Percentiles rank a stretch among this genome's conserved stretches.
Conservation (phyloP, 148 eudicot species). For the Amaranthus cruentus region DNA sequence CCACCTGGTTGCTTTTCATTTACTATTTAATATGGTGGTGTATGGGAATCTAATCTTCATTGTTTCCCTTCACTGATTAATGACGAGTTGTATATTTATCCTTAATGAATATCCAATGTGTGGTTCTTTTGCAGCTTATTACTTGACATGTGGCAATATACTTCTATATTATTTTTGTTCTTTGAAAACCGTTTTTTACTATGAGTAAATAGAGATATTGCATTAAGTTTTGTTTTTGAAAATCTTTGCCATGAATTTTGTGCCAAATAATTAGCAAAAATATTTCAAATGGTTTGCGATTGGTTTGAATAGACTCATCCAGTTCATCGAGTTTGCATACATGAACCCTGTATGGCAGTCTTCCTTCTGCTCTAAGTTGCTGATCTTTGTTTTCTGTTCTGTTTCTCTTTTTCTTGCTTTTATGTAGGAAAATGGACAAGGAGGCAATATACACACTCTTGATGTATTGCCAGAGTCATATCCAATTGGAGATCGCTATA, state of each 20-base stretch:
- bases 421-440: slow-evolving; percentile 58
- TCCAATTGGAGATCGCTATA: slow-evolving; percentile 31
- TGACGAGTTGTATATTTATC: too few species aligned
- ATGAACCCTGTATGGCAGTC: neutral
- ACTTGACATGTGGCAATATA: neutral
- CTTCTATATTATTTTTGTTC: neutral
- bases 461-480: slow-evolving; percentile 40
- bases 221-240: neutral
- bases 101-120: too few species aligned
- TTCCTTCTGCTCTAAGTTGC: neutral
- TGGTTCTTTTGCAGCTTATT: too few species aligned
- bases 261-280: neutral
- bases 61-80: too few species aligned
- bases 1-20: too few species aligned
- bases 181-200: neutral
- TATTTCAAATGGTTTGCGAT: neutral
- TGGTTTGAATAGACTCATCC: neutral
- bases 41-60: too few species aligned
- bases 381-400: neutral
- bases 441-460: slow-evolving; percentile 27
- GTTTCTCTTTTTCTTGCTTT: neutral
- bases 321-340: neutral
- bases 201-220: neutral
- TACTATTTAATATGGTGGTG: too few species aligned
- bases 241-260: neutral